Base-by-base conservation (phyloP, 345 rosid genomes). In the Aethionema arabicum region DNA sequence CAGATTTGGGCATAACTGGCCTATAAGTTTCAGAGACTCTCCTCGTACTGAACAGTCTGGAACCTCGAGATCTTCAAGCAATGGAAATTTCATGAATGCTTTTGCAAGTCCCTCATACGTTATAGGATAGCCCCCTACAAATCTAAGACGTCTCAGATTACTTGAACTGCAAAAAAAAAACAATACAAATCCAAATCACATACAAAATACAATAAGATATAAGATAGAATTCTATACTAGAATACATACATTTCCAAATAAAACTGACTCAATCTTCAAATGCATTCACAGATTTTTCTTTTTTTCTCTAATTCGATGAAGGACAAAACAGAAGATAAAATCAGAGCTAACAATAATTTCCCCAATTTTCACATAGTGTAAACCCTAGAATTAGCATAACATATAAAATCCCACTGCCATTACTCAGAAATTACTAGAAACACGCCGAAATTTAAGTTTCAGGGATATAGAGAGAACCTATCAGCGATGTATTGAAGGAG, bases 31-130 rank as follows among this genome's bases (percentile, higher is more conserved):
- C 30, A 53, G 41, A 13, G 21, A 3, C 4, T 53, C 59, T n/a
- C 29, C 29, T 4, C 21, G 14, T 11, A 53, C 3, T 21, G 35
- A 50, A 35, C 45, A 76, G 52, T 46, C 46, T 11, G 80, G 71
- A 52, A 80, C 41, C 4, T 79, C 86, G 3, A 87, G 80, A 31
- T 75, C 86, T 76, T 87, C 86, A 4, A 87, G 74, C 45, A 72
- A 66, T 9, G 81, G 79, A 45, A 81, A 63, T 54, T 72, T 79
- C 33, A 39, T 8, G 45, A 76, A 76, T 40, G 77, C 76, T 65
- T 52, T 62, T 16, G 41, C 32, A 40, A 79, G 53, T 53, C 78
- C 85, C 37, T 63, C 69, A 43, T 79, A 82, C 2, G 81, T 56
- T 56, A 85, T 45, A 11, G 11, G 0, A 41, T 59, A 0, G 63